These are phyloP conservation scores for Quercus berberidifolia DNA, from an alignment of 306 rosid species.

Conservation along the genomic window DNA sequence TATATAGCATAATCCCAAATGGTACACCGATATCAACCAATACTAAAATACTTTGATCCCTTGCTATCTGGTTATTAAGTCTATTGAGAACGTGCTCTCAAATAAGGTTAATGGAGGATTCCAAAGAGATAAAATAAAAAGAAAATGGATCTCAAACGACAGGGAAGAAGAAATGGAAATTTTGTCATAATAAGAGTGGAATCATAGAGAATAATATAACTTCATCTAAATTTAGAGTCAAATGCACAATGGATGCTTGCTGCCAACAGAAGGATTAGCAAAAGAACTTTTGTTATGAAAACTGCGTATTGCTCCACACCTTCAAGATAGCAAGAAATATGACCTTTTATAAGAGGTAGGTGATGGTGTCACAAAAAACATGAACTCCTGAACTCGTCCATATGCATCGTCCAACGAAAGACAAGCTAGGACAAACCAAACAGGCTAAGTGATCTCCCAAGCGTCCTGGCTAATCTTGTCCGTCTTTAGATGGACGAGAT, in stretches of 20 bases:
- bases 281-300: not conserved
- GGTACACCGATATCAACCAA: no score
- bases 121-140: not conserved
- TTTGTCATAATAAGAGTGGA: not conserved
- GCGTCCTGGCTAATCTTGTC: no score
- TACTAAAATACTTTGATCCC: no score
- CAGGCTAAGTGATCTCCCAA: no score
- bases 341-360: not conserved
- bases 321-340: not conserved
- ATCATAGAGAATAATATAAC: not conserved
- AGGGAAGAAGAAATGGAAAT: not conserved
- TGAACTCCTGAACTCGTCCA: no score
- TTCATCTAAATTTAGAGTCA: no score
- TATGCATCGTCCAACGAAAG: no score
- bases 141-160: not conserved
- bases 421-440: no score
- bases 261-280: not conserved
- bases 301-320: not conserved
- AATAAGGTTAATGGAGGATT: not conserved
- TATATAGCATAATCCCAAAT: no score
- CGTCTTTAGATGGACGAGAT: no score
- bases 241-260: not conserved
- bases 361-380: no score
- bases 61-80: not conserved
- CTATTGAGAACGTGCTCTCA: not conserved